Evolutionary conservation across 2,329 filamentous ascomycete species (phyloP).

Genomic region (Xylariaceae sp.): DNA sequence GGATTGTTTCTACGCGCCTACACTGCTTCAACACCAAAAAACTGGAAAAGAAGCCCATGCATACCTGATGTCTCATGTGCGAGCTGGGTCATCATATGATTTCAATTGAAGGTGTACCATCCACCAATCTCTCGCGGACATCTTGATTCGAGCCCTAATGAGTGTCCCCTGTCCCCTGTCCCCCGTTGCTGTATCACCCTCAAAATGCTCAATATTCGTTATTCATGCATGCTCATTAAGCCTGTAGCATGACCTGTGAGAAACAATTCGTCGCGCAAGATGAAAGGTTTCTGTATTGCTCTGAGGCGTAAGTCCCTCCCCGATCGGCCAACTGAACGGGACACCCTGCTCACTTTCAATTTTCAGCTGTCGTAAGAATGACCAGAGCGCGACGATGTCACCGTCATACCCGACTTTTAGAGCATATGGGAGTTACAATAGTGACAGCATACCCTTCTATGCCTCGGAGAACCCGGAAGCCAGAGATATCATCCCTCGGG

Average conservation of each 20-base stretch:
- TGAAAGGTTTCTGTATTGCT: conserved; percentile 58
- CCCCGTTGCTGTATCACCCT: conserved; percentile 35
- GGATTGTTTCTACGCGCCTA: conserved; percentile 12
- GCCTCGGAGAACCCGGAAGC: conserved; percentile 47
- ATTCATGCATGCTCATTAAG: conserved; percentile 28
- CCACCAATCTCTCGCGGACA: conserved; percentile 15
- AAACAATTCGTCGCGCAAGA: conserved; percentile 60
- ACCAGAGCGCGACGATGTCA: conserved; percentile 40
- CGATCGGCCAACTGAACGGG: conserved; percentile 15
- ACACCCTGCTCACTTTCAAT: conserved; percentile 25
- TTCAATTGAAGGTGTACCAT: conserved; percentile 20
- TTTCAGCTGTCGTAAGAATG: conserved; percentile 50
- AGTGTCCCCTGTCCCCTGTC: conserved; percentile 10
- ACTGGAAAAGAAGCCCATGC: conserved; percentile 15
- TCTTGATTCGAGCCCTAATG: conserved; percentile 14
- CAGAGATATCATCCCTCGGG: conserved; percentile 60
- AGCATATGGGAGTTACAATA: conserved; percentile 32
- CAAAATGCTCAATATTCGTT: conserved; percentile 14
- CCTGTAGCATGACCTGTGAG: conserved; percentile 59
- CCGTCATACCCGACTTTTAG: conserved; percentile 29
- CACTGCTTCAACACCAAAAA: conserved; percentile 11
- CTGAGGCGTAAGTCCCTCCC: conserved; percentile 51
- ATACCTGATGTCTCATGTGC: conserved; percentile 19
- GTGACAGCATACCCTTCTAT: conserved; percentile 43
- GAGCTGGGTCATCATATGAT: conserved; percentile 29